Base-by-base conservation (phyloP, 2,329 filamentous ascomycete genomes). In the Fusarium penzigii region DNA sequence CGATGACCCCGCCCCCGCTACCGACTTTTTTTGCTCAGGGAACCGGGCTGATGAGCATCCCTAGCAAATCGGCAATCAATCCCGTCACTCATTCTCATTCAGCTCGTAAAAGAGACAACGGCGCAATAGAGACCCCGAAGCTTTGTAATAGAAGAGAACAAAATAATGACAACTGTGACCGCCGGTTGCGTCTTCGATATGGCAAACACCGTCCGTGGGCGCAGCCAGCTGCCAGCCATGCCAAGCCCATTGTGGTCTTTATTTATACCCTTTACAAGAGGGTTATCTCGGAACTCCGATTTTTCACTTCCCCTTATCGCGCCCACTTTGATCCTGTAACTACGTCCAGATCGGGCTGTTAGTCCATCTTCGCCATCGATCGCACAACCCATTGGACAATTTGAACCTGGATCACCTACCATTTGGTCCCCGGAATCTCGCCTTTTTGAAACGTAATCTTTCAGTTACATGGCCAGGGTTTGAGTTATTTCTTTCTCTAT, bases 301-400 rank as follows among this genome's bases (percentile, higher is more conserved):
- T 49, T 44, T 44, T 44, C 47, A 44, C 45, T 57, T 48, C 51
- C 55, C 61, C 59, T 55, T 64, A 59, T 64, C 59, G 59, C 62
- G 53, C 46, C 63, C 63, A 65, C 63, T 62, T 57, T 42, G 20
- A 56, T 45, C 42, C 54, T 53, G 61, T 47, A 55, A 52, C 63
- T 65, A 62, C 62, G 58, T 55, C 63, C 61, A 51, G 54, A 65
- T 65, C 59, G 62, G 63, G 53, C 44, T 57, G 46, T 51, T 63
- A 57, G 53, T 25, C 57, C 42, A 51, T 51, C 49, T 53, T 64
- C 56, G 57, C 58, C 57, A 65, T 59, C 59, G 59, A 53, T 38
- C 51, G 38, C 48, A 50, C 51, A 54, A 52, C 59, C 61, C 64
- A 65, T 65, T 65, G 57, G 52, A 56, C 51, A 51, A 42, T 65